phyloP scores from a whole-genome alignment of 2,329 filamentous ascomycete genomes.

The Cladosporium sp. region DNA sequence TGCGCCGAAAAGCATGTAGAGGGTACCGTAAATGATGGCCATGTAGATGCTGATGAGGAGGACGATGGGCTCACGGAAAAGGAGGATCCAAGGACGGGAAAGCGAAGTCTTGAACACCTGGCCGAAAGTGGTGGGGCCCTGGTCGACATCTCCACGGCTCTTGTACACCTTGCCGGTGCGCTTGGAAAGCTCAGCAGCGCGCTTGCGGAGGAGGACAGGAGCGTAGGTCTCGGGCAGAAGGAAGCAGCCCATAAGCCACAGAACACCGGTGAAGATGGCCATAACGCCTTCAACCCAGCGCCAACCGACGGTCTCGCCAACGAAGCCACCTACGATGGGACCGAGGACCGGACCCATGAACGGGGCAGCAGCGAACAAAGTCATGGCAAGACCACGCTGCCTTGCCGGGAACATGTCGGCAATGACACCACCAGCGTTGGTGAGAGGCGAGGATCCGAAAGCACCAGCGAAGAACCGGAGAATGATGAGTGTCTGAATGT shows the following conservation, averaged over 20 bases:
- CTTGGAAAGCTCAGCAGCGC: constrained; percentile 46
- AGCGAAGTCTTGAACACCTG: constrained; percentile 50
- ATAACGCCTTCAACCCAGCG: constrained; percentile 61
- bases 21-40: constrained; percentile 50
- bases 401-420: constrained; percentile 41
- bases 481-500: constrained; percentile 39
- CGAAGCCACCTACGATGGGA: constrained; percentile 61
- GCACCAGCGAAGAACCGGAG: constrained; percentile 42
- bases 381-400: constrained; percentile 47
- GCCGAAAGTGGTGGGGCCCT: constrained; percentile 30
- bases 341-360: constrained; percentile 60
- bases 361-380: constrained; percentile 60
- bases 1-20: constrained; percentile 46
- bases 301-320: constrained; percentile 58
- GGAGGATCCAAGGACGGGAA: constrained; percentile 61
- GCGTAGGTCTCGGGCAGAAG: constrained; percentile 56
- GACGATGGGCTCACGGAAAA: constrained; percentile 66
- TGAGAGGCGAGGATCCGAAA: constrained; percentile 39
- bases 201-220: constrained; percentile 49
- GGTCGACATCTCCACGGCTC: constrained; percentile 38
- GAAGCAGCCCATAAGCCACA: constrained; percentile 50
- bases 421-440: constrained; percentile 43
- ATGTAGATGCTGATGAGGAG: constrained; percentile 60
- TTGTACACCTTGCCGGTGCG: constrained; percentile 51
- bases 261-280: constrained; percentile 55